Conservation (phyloP, 2,329 filamentous ascomycete species). For the Claviceps africana region DNA sequence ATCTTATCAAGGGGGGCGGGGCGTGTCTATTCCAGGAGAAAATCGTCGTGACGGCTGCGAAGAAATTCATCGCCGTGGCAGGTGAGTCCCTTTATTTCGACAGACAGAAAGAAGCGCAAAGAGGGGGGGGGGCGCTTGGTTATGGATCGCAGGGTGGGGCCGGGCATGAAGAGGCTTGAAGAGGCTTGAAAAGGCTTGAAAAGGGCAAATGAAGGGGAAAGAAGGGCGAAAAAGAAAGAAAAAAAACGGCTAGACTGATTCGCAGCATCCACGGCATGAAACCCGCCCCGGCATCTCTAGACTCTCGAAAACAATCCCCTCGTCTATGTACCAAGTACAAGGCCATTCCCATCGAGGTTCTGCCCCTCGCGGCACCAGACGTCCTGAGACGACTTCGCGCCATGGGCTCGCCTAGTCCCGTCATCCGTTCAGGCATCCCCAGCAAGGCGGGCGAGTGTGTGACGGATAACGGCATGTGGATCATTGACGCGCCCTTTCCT, state of each 20-base stretch:
- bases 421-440: constrained; percentile 56
- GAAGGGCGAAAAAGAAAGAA: not conserved
- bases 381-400: constrained; percentile 59
- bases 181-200: not conserved
- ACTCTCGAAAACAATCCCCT: constrained; percentile 78
- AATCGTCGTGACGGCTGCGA: constrained; percentile 71
- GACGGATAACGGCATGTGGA: constrained; percentile 49
- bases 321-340: constrained; percentile 68
- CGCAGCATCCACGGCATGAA: not conserved
- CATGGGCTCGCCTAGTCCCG: constrained; percentile 59
- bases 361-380: constrained; percentile 65
- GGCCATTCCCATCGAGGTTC: constrained; percentile 82
- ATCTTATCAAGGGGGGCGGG: constrained; percentile 94
- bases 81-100: constrained; percentile 34
- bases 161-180: not conserved
- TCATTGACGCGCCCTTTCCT: constrained; percentile 83
- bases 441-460: constrained; percentile 68
- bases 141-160: too few relatives aligned
- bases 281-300: constrained; percentile 27
- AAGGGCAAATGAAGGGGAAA: not conserved
- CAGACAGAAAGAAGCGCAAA: too few relatives aligned
- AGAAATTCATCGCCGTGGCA: constrained; percentile 77
- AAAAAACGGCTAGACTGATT: not conserved
- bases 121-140: not conserved
- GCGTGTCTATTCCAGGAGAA: constrained; percentile 98